Percentiles rank a stretch among this genome's conserved stretches.
These are phyloP conservation scores for Cylindrodendrum hubeiense DNA, from an alignment of 2,329 filamentous ascomycete species.

Conservation along the genomic window DNA sequence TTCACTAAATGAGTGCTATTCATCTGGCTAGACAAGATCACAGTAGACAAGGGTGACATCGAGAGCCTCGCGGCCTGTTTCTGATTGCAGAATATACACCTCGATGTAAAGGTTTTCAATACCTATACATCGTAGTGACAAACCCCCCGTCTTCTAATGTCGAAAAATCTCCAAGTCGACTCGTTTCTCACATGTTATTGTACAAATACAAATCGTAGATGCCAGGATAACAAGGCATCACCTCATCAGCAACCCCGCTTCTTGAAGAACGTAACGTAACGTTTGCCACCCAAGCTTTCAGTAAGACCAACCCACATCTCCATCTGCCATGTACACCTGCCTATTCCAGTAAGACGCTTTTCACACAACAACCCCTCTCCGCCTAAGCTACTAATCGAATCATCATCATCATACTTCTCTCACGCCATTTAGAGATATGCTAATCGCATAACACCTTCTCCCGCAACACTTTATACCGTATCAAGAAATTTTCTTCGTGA, in stretches of 20 bases:
- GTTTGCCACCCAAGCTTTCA: neutral
- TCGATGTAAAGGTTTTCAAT: too few species aligned
- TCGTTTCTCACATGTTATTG: too few species aligned
- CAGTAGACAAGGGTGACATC: too few species aligned
- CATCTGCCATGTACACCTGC: neutral
- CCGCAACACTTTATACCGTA: neutral
- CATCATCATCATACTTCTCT: neutral
- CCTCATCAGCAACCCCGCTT: neutral
- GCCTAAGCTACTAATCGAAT: neutral
- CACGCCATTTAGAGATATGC: neutral
- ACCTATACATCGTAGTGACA: too few species aligned
- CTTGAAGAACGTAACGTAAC: neutral
- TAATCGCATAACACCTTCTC: neutral
- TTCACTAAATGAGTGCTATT: too few species aligned
- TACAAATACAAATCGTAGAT: too few species aligned
- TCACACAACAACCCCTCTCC: neutral
- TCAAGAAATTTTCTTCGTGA: neutral
- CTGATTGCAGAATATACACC: too few species aligned
- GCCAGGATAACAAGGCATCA: too few species aligned
- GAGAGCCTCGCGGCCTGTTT: too few species aligned
- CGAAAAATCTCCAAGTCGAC: too few species aligned
- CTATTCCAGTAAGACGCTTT: neutral
- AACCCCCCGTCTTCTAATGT: too few species aligned
- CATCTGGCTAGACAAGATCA: too few species aligned
- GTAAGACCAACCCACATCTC: neutral